Percentiles rank a stretch among this genome's conserved stretches.
phyloP scores from a whole-genome alignment of 1,284 basidiomycete species.

The Ceratobasidium papillatum region DNA sequence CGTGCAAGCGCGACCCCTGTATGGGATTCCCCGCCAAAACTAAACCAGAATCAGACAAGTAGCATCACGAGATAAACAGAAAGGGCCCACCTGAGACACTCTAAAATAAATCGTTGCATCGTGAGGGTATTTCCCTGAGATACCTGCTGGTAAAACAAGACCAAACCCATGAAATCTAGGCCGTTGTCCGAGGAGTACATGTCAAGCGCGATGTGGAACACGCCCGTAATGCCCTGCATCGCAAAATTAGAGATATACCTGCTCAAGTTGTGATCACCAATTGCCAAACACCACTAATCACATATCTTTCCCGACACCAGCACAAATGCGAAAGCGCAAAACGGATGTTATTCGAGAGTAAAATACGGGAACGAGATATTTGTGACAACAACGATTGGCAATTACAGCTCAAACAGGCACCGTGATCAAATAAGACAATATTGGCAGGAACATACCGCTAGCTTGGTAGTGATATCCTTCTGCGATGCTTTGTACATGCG shows the following conservation, averaged over 20 bases:
- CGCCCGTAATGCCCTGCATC: neutral
- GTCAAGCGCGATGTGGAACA: conserved; percentile 1
- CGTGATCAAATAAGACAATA: no score
- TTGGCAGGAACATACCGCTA: neutral
- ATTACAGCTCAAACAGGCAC: neutral
- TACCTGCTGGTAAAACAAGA: neutral
- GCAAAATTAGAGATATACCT: no score
- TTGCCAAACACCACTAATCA: no score
- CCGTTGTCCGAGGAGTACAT: neutral
- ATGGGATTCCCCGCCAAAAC: neutral
- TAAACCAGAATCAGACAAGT: neutral
- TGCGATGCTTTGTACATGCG: neutral
- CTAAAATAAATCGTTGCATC: neutral
- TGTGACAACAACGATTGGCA: neutral
- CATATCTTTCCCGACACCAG: no score
- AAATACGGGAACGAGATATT: neutral
- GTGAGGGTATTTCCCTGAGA: neutral
- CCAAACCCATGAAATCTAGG: neutral
- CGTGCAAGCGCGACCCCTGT: neutral
- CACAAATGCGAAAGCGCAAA: no score
- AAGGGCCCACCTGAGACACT: neutral
- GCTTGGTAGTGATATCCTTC: neutral
- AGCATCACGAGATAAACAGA: neutral
- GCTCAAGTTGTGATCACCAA: no score
- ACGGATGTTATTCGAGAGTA: no score